These are phyloP conservation scores for Colletotrichum chlorophyti DNA, from an alignment of 2,329 filamentous ascomycete genomes.

Conservation along the genomic window DNA sequence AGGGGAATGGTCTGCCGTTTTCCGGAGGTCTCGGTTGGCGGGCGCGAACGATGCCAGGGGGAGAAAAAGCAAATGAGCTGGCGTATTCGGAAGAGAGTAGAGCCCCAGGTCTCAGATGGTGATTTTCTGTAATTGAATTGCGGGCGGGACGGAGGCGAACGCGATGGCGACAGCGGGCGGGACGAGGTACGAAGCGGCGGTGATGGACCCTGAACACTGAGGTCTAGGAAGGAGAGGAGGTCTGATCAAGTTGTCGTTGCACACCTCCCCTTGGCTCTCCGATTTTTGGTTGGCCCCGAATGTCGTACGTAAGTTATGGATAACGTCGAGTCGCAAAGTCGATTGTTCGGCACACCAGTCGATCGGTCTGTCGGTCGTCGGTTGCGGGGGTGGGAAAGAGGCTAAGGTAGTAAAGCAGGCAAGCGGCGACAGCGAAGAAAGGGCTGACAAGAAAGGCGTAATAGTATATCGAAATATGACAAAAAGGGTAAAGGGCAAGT, in stretches of 20 bases:
- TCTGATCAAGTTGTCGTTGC: too few relatives aligned
- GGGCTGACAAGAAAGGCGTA: neutral
- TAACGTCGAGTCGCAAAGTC: conserved; percentile 23
- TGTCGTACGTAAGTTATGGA: too few relatives aligned
- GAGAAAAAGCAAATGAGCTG: conserved; percentile 27
- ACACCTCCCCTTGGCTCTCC: too few relatives aligned
- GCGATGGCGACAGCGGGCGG: neutral
- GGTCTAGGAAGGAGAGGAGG: too few relatives aligned
- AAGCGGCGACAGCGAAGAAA: neutral
- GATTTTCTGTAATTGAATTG: neutral
- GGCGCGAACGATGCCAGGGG: conserved; percentile 17
- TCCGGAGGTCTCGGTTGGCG: conserved; percentile 18
- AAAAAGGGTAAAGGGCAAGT: conserved; percentile 1
- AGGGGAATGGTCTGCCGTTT: conserved; percentile 25
- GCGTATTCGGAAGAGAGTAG: conserved; percentile 18
- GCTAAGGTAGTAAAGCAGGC: too few relatives aligned
- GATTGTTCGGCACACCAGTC: conserved; percentile 22
- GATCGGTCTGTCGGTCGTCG: conserved; percentile 18
- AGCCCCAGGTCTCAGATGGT: conserved; percentile 19
- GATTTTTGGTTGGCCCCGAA: too few relatives aligned
- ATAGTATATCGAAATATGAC: neutral
- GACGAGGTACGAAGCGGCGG: neutral
- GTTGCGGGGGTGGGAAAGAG: too few relatives aligned
- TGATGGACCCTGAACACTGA: neutral
- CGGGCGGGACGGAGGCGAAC: too few relatives aligned